A percentile compares a stretch with the other conserved stretches of the same genome.
Conservation (phyloP, 768 basidiomycete species). For the Suillus tomentosus region DNA sequence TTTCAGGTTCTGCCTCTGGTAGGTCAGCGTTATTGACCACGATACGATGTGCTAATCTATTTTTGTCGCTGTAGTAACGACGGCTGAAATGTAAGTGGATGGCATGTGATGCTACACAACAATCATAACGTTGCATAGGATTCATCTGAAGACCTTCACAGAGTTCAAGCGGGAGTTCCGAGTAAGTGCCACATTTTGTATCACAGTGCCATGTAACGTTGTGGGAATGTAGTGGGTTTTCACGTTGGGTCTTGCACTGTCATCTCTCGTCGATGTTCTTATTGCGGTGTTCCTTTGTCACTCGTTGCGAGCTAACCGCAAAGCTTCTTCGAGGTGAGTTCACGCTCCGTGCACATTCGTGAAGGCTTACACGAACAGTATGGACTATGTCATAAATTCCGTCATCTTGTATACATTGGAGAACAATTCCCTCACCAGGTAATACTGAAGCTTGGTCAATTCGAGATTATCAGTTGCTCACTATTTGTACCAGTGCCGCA, state of each 20-base stretch:
- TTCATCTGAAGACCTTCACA: slow-evolving; percentile 26
- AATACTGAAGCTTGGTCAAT: background rate
- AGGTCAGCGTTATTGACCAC: slow-evolving; percentile 4
- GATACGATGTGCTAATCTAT: slow-evolving; percentile 14
- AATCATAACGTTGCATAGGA: slow-evolving; percentile 20
- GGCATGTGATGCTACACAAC: background rate
- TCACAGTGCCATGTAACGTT: slow-evolving; percentile 14
- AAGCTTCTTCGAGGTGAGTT: slow-evolving; percentile 39
- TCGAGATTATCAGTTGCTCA: background rate
- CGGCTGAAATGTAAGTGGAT: slow-evolving; percentile 32
- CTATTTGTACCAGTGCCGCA: slow-evolving; percentile 36
- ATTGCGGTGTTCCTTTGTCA: slow-evolving; percentile 48
- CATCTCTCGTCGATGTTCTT: slow-evolving; percentile 50
- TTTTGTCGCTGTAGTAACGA: slow-evolving; percentile 28
- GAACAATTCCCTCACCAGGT: slow-evolving; percentile 53
- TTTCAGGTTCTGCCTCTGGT: slow-evolving; percentile 40
- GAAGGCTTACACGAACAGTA: slow-evolving; percentile 25
- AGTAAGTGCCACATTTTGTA: slow-evolving; percentile 13
- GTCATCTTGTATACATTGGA: slow-evolving; percentile 56
- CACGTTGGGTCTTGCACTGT: slow-evolving; percentile 51
- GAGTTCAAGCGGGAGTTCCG: slow-evolving; percentile 28
- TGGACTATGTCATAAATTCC: slow-evolving; percentile 49
- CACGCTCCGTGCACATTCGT: background rate
- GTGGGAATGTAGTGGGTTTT: slow-evolving; percentile 45
- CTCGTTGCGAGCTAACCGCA: slow-evolving; percentile 43